Percentiles rank a stretch among this genome's conserved stretches.
Conservation (phyloP, 257 asterid genomes). For the Solanum paucissectum region DNA sequence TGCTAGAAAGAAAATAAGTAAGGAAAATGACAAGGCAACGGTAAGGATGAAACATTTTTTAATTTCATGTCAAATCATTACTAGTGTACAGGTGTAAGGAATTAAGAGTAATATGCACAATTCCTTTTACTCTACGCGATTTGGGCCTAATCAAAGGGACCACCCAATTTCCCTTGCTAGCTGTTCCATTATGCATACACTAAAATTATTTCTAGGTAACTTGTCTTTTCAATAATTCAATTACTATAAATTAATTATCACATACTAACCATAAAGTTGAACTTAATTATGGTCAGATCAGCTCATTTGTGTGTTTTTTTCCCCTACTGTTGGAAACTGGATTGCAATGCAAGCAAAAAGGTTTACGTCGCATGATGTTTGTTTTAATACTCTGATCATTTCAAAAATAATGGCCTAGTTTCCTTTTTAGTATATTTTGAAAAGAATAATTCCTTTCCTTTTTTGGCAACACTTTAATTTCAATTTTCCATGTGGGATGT, state of each 20-base stretch:
- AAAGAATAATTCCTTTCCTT: no score
- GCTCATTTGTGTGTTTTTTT: background rate
- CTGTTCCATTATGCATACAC: background rate
- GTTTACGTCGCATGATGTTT: background rate
- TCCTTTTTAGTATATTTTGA: no score
- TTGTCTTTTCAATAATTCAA: background rate
- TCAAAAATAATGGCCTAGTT: no score
- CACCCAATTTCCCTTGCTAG: background rate
- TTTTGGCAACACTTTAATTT: no score
- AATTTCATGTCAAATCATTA: background rate
- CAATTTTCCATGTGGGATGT: no score
- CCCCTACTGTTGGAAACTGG: background rate
- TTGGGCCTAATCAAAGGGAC: background rate
- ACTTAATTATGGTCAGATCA: background rate
- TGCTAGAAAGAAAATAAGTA: background rate
- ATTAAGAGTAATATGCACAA: background rate
- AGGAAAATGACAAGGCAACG: slow-evolving; percentile 8
- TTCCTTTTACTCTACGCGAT: slow-evolving; percentile 34
- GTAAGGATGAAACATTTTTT: background rate
- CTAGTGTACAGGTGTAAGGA: background rate
- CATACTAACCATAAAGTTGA: background rate
- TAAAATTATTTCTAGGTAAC: background rate
- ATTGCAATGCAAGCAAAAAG: background rate
- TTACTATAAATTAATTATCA: background rate
- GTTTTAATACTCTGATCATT: background rate